phyloP scores from a whole-genome alignment of 2,329 filamentous ascomycete species.

The Chaetomiaceae sp. region DNA sequence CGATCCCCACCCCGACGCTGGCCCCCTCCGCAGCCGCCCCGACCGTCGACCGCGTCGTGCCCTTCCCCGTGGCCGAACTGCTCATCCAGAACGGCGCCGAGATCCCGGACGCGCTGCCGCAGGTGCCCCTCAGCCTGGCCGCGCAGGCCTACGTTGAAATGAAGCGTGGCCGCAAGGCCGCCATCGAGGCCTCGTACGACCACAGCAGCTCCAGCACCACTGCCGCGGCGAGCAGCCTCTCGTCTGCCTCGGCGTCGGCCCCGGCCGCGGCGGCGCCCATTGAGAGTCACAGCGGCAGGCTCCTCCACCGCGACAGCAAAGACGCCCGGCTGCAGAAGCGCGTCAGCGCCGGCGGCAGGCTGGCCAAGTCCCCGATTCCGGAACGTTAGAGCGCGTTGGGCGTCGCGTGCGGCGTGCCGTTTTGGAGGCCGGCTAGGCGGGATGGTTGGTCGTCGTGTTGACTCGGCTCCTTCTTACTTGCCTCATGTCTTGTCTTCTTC shows the following conservation, averaged over 20 bases:
- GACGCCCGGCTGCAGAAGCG: slow-evolving; percentile 70
- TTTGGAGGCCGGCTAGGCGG: slow-evolving; percentile 1
- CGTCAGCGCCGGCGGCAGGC: slow-evolving; percentile 67
- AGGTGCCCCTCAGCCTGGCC: slow-evolving; percentile 74
- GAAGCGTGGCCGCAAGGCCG: slow-evolving; percentile 50
- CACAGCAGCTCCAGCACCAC: slow-evolving; percentile 45
- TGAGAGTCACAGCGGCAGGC: slow-evolving; percentile 29
- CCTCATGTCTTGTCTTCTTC: background rate
- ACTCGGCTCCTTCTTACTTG: background rate
- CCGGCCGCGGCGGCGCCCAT: background rate
- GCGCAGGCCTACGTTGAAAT: slow-evolving; percentile 82
- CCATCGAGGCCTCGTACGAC: slow-evolving; percentile 36
- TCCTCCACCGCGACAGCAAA: slow-evolving; percentile 54
- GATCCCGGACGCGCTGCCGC: slow-evolving; percentile 66
- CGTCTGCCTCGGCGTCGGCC: background rate
- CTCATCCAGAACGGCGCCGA: slow-evolving; percentile 91
- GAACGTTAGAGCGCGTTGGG: slow-evolving; percentile 44
- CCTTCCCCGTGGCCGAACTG: slow-evolving; percentile 87
- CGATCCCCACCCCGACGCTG: slow-evolving; percentile 37
- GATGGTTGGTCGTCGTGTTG: too few species aligned
- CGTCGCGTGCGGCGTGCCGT: slow-evolving; percentile 20
- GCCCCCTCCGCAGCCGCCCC: slow-evolving; percentile 35
- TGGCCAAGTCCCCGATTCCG: slow-evolving; percentile 59
- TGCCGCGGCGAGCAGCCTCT: too few species aligned
- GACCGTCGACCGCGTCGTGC: slow-evolving; percentile 47